A percentile compares a stretch with the other conserved stretches of the same genome.
Conservation (phyloP, 1,139 yeast genomes). For the Scheffersomyces titani region DNA sequence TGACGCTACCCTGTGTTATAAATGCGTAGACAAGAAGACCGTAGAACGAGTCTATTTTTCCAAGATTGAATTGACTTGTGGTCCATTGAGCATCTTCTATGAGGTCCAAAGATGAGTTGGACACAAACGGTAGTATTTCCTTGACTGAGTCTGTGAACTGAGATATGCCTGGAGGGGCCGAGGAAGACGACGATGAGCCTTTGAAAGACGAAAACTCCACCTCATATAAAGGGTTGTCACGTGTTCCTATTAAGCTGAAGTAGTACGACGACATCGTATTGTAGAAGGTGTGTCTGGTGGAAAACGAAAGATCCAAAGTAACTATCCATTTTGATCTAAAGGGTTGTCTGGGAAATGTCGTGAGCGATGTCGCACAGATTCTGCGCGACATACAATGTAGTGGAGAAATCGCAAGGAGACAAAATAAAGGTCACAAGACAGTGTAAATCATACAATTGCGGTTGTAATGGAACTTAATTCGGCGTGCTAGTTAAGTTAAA, state of each 20-base stretch:
- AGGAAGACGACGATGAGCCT: conserved; percentile 11
- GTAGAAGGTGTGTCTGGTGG: neutral
- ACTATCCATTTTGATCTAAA: neutral
- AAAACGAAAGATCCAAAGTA: neutral
- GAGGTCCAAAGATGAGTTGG: conserved; percentile 85
- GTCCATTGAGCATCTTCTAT: conserved; percentile 90
- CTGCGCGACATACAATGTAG: neutral
- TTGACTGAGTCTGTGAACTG: conserved; percentile 69
- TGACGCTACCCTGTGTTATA: conserved; percentile 85
- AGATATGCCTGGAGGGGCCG: conserved; percentile 50
- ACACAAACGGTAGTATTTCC: conserved; percentile 83
- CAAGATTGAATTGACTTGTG: conserved; percentile 62
- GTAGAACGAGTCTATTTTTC: conserved; percentile 82
- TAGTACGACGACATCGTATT: conserved; percentile 61
- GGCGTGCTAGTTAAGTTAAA: neutral
- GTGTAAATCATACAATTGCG: neutral
- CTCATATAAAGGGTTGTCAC: conserved; percentile 85
- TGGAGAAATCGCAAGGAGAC: neutral
- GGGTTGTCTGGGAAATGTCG: neutral
- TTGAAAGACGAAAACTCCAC: conserved; percentile 81
- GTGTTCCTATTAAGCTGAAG: conserved; percentile 84
- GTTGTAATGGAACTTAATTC: neutral
- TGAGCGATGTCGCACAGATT: neutral
- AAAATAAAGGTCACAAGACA: neutral
- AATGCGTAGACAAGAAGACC: conserved; percentile 80